Base-by-base conservation (phyloP, 352 stramenopile genomes). In the Phytophthora europaea region DNA sequence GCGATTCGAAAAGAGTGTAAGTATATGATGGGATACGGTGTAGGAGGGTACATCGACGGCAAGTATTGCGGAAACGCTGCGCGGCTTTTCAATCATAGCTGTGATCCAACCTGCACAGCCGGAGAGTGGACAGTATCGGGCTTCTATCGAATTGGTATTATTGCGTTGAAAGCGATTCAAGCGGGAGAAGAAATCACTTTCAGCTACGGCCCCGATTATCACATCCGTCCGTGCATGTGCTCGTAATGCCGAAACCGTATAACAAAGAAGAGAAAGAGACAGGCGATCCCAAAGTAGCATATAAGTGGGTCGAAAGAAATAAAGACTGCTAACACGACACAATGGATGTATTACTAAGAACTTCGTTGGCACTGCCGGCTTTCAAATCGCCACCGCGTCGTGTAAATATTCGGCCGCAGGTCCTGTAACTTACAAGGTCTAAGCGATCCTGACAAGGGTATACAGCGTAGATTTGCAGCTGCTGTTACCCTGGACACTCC, bases 361-460 rank as follows among this genome's bases (percentile, higher is more conserved):
- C n/a, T 50, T 20, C 13, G 43, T 50, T 50, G 8, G 10, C 23
- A 2, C 2, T 22, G 43, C 43, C 50, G 45, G 22, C 50, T 65
- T 22, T 67, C 50, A 13, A 72, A 31, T n/a, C 65, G 50, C 65
- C 65, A 62, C 16, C 40, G 45, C 3, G 58, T 72, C 2, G 57
- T 62, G 38, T 57, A 72, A 34, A 72, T 62, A 36, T 61, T 67
- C 1, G 65, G 65, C 2, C 48, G 36, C 2, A 72, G 51, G 1
- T 67, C 18, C 58, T 47, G 22, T 58, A 72, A 2, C 8, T 12
- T 6, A 26, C 23, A 26, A 26, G 23, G 23, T 16, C 58, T 47
- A 23, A 62, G 67, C 4, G 4, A 7, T 6, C 56, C 56, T 6
- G 57, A 72, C 16, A 66, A 51, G 1, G 56, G 56, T 20, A 72